phyloP scores from a whole-genome alignment of 1,284 basidiomycete genomes.

The Neotropicomus parvogracilis region DNA sequence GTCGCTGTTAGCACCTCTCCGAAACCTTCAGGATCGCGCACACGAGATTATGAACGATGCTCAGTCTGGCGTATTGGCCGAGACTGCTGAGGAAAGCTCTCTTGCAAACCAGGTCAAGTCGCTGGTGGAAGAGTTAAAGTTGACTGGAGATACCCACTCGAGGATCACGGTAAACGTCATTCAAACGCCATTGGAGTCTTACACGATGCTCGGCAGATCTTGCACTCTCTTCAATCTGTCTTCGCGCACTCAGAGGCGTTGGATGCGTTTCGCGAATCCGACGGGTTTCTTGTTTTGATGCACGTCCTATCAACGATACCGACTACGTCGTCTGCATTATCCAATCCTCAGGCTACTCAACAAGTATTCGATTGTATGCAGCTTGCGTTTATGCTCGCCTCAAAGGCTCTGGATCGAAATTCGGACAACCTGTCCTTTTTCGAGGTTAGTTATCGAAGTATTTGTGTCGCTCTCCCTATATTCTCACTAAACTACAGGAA shows the following conservation, averaged over 20 bases:
- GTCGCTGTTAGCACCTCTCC: constrained; percentile 30
- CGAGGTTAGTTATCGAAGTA: constrained; percentile 45
- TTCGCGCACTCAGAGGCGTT: constrained; percentile 62
- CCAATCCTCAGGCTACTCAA: constrained; percentile 40
- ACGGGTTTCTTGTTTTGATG: constrained; percentile 72
- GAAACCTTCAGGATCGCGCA: constrained; percentile 21
- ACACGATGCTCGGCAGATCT: constrained; percentile 39
- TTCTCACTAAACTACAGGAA: constrained; percentile 37
- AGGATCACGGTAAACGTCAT: constrained; percentile 23
- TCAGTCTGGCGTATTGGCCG: neutral
- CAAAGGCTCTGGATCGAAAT: constrained; percentile 59
- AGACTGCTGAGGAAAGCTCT: neutral
- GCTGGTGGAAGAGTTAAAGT: constrained; percentile 27
- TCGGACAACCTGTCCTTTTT: constrained; percentile 61
- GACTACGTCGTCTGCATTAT: constrained; percentile 27
- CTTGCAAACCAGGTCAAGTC: constrained; percentile 13
- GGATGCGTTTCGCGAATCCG: constrained; percentile 73
- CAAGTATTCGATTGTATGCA: constrained; percentile 53
- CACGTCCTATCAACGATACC: constrained; percentile 61
- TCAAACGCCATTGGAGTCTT: neutral
- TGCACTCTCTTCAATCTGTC: constrained; percentile 58
- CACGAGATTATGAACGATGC: constrained; percentile 9
- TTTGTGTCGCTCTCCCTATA: neutral
- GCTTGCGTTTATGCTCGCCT: constrained; percentile 57
- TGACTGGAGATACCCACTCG: constrained; percentile 11